Conservation (phyloP, 495 filamentous ascomycete species). For the Aspergillus hancockii region DNA sequence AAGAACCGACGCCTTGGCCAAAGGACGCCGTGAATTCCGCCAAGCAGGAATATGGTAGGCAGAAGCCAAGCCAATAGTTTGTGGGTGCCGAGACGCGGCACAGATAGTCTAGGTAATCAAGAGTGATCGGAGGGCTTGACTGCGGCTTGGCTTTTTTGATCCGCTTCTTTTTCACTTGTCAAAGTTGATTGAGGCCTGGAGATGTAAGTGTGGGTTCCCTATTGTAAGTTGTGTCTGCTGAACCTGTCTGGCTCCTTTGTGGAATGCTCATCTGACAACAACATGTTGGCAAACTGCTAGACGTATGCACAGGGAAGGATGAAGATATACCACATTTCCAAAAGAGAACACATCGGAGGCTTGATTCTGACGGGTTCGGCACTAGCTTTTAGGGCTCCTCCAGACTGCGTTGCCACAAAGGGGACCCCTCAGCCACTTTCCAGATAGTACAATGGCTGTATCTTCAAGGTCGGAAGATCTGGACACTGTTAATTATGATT, state of each 20-base stretch:
- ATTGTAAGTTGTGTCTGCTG: too few relatives aligned
- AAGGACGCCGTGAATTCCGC: neutral
- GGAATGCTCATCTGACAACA: conserved; percentile 25
- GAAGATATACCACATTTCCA: conserved; percentile 36
- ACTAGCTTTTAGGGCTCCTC: conserved; percentile 43
- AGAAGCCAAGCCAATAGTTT: neutral
- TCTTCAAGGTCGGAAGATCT: conserved; percentile 45
- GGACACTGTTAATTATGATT: conserved; percentile 35
- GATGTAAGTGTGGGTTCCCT: too few relatives aligned
- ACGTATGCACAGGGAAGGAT: neutral
- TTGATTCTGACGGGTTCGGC: conserved; percentile 31
- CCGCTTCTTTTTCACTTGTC: neutral
- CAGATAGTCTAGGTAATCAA: neutral
- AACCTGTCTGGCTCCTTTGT: too few relatives aligned
- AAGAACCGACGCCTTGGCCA: neutral
- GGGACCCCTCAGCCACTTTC: conserved; percentile 28
- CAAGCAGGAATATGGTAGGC: neutral
- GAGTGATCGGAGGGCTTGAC: neutral
- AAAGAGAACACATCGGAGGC: conserved; percentile 44
- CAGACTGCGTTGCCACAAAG: conserved; percentile 40
- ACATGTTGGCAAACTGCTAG: neutral
- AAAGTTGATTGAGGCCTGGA: neutral
- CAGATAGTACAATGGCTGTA: conserved; percentile 40
- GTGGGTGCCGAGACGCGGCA: neutral
- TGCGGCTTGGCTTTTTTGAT: neutral